These are phyloP conservation scores for Ascocoryne sarcoides DNA, from an alignment of 2,329 filamentous ascomycete species.

Conservation along the genomic window DNA sequence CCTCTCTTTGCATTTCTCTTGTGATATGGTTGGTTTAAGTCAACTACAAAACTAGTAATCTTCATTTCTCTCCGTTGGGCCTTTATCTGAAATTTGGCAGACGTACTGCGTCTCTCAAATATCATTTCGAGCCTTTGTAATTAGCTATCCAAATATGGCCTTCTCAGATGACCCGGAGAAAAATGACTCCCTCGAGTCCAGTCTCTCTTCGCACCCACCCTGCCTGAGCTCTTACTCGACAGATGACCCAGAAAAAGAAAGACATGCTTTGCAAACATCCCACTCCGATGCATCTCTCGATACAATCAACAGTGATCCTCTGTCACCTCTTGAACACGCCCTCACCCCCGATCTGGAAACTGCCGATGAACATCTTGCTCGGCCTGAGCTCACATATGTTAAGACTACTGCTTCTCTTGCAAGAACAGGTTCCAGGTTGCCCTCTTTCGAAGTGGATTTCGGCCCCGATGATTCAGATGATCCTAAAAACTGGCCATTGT, in stretches of 20 bases:
- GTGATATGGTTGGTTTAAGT: no score
- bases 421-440: conserved; percentile 36
- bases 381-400: conserved; percentile 29
- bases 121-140: neutral
- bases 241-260: conserved; percentile 16
- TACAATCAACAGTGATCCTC: conserved; percentile 22
- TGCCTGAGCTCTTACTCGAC: neutral
- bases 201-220: conserved; percentile 1
- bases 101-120: neutral
- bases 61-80: no score
- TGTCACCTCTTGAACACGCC: conserved; percentile 33
- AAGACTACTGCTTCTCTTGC: conserved; percentile 36
- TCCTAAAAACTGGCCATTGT: conserved; percentile 59
- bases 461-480: conserved; percentile 53
- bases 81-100: no score
- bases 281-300: conserved; percentile 15
- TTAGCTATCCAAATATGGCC: conserved; percentile 10
- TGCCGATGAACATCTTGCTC: conserved; percentile 32
- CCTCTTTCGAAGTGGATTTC: conserved; percentile 68
- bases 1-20: no score
- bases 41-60: no score
- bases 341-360: conserved; percentile 32
- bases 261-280: conserved; percentile 7
- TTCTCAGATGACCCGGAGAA: conserved; percentile 12
- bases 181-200: conserved; percentile 8